phyloP scores from a whole-genome alignment of 2,329 filamentous ascomycete genomes.

The Huntiella omanensis region DNA sequence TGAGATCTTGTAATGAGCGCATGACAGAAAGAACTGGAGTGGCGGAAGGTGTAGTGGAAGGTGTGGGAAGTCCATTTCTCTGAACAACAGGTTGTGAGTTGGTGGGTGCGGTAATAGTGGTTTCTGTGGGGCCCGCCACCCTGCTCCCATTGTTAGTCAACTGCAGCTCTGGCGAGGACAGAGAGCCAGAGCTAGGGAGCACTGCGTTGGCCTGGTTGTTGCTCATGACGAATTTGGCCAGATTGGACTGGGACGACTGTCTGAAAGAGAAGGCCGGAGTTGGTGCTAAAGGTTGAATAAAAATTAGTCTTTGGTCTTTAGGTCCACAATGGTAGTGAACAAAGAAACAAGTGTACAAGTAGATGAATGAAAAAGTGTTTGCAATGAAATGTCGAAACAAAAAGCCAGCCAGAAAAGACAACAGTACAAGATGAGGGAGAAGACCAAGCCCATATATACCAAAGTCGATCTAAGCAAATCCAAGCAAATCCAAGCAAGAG shows the following conservation, averaged over 20 bases:
- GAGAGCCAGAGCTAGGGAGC: conserved; percentile 14
- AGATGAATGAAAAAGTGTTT: neutral
- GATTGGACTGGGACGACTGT: conserved; percentile 23
- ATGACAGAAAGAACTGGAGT: conserved; percentile 12
- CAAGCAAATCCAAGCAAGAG: neutral
- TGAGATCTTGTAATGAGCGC: conserved; percentile 15
- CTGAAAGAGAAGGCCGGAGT: conserved; percentile 11
- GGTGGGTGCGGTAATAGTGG: conserved; percentile 14
- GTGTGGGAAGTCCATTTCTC: conserved; percentile 16
- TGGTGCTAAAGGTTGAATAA: neutral
- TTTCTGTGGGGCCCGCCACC: neutral
- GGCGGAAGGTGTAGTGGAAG: conserved; percentile 15
- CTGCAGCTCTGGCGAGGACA: conserved; percentile 15
- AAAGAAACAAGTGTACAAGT: neutral
- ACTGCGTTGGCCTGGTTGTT: conserved; percentile 16
- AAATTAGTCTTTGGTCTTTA: neutral
- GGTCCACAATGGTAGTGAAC: neutral
- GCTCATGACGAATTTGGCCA: conserved; percentile 29
- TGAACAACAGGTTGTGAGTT: conserved; percentile 19
- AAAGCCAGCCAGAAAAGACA: neutral
- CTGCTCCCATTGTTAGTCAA: conserved; percentile 18
- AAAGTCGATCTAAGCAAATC: neutral
- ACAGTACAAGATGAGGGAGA: neutral
- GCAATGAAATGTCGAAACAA: neutral
- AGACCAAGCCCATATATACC: conserved; percentile 1